Percentiles rank a stretch among this genome's conserved stretches.
phyloP scores from a whole-genome alignment of 306 rosid species.

The Erythrophleum fordii region DNA sequence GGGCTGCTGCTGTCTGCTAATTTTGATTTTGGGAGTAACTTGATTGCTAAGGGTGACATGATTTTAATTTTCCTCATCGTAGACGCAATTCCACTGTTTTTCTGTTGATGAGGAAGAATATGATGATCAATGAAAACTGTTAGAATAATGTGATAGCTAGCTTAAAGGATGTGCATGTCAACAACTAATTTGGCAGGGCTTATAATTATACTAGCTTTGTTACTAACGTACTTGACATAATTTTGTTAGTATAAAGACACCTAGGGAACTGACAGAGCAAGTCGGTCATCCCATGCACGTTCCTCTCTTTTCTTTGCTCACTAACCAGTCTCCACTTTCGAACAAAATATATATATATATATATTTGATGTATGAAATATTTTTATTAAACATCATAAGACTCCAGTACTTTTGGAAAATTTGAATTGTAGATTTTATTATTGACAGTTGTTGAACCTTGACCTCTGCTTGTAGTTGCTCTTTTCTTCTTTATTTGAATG shows the following conservation, averaged over 20 bases:
- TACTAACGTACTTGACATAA: background rate
- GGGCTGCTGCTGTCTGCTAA: slow-evolving; percentile 9
- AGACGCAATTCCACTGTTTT: background rate
- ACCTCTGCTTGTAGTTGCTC: slow-evolving; percentile 14
- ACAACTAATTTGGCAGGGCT: background rate
- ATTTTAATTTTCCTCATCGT: background rate
- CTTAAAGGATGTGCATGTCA: background rate
- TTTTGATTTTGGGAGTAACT: background rate
- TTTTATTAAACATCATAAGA: slow-evolving; percentile 7
- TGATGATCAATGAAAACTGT: background rate
- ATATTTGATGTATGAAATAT: too few relatives aligned
- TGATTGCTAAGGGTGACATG: background rate
- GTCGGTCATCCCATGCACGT: background rate
- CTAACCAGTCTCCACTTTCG: background rate
- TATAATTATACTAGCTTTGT: background rate
- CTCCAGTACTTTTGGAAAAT: background rate
- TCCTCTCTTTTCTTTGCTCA: background rate
- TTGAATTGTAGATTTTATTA: background rate
- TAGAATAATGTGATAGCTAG: background rate
- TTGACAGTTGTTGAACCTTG: slow-evolving; percentile 5
- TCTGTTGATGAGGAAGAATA: background rate
- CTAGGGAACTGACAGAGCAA: background rate
- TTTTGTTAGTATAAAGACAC: background rate
- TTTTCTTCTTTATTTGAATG: background rate
- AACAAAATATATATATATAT: too few relatives aligned